Percentiles rank a stretch among this genome's conserved stretches.
Evolutionary conservation across 345 rosid genomes (phyloP).

Genomic region (Gynandropsis gynandra): DNA sequence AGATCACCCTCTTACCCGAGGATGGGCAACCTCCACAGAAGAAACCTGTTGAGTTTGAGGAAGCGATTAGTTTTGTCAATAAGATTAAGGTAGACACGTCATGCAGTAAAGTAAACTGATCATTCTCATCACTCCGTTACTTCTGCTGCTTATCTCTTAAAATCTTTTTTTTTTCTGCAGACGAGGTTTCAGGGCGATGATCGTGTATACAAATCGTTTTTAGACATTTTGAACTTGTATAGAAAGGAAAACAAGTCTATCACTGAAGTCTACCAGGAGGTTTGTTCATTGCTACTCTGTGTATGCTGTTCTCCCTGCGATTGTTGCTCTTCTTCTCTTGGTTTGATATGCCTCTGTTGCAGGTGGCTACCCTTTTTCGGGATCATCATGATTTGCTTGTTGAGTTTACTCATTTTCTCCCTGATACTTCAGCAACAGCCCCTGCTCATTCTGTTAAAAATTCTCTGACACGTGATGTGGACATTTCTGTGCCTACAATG

Average conservation of each 20-base stretch:
- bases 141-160: conserved; percentile 8
- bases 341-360: conserved; percentile 14
- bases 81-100: conserved; percentile 59
- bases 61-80: conserved; percentile 95
- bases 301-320: conserved; percentile 8
- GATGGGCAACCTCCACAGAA: conserved; percentile 63
- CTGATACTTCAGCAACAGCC: conserved; percentile 67
- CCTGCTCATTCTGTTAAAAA: conserved; percentile 46
- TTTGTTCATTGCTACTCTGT: conserved; percentile 23
- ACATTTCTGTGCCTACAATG: conserved; percentile 47
- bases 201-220: conserved; percentile 85
- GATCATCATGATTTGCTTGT: conserved; percentile 81
- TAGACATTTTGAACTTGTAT: conserved; percentile 90
- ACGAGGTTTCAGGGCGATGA: conserved; percentile 94
- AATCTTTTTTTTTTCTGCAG: conserved; percentile 35
- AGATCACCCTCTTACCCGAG: conserved; percentile 67
- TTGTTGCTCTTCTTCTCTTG: conserved; percentile 8
- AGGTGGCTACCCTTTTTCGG: conserved; percentile 83
- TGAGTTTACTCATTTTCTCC: conserved; percentile 91
- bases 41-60: conserved; percentile 93
- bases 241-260: conserved; percentile 91
- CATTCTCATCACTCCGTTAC: not conserved
- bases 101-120: not conserved
- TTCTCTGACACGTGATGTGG: conserved; percentile 51
- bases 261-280: conserved; percentile 83